Base-by-base conservation (phyloP, 176 grass and related monocot species). In the Juncus effusus region DNA sequence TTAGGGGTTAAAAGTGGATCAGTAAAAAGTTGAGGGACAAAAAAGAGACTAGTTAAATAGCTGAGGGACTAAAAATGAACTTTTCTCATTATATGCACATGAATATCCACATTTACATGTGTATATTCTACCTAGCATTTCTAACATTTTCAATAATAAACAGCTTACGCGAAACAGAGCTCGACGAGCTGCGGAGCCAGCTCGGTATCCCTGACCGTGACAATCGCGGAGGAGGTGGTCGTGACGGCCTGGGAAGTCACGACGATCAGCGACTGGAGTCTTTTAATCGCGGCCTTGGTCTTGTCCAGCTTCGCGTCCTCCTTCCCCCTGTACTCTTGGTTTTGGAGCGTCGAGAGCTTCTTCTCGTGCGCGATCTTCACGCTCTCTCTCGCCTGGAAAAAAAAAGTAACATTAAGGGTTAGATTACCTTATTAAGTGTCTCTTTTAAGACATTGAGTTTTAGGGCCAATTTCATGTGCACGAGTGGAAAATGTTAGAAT, bases 131-230 rank as follows among this genome's bases (percentile, higher is more conserved):
- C 19, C 0, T 28, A 28, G 1, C 19, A 28, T 28, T 28, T 1
- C 1, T 28, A 28, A 28, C 19, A 62, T 44, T 38, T 36, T 9
- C 14, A 50, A 35, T 62, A 7, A 44, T 28, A 36, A 59, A 71
- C 8, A 28, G 61, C 85, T 84, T 82, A 99, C 95, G 74, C 89
- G 51, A 84, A 90, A 61, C 95, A 99, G 61, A 99, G 86, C 52
- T 94, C 83, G 38, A 99, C 95, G 82, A 99, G 89, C 69, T 99
- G 95, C 16, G 95, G 95, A 10, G 89, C 95, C 74, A 99, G 88
- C 68, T 99, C 95, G 74, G 86, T 82, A 59, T 99, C 95, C 10
- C 95, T 85, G 60, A 99, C 95, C 76, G 76, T 84, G 41, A 81
- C 78, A 50, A 99, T 99, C 51, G 95, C 89, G 11, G 86, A 90